Base-by-base conservation (phyloP, 108 stramenopile genomes). In the Aurantiochytrium sp. region DNA sequence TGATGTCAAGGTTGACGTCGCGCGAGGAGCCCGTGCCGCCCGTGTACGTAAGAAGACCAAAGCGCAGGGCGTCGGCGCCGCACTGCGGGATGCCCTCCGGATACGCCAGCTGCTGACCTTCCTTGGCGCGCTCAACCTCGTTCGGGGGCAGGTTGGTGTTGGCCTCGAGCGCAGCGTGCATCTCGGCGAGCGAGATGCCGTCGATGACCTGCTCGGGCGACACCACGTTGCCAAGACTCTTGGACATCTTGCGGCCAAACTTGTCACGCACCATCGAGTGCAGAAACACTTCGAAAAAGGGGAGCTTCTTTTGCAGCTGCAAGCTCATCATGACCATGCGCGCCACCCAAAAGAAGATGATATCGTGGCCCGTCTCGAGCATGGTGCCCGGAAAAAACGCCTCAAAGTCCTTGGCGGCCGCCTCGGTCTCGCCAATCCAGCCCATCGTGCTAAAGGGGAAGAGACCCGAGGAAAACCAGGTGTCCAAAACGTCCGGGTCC, bases 311-410 rank as follows among this genome's bases (percentile, higher is more conserved):
- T 35, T 97, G 98, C 87, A 99, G 93, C 92, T 99, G 96, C 92
- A 99, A 95, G 58, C 98, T 97, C 97, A 99, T 98, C 98, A 99
- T 99, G 53, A 99, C 99, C 99, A 99, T 99, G 90, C 99, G 94
- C 44, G 99, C 99, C 55, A 99, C 99, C 99, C 99, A 99, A 93
- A 99, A 99, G 95, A 99, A 99, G 59, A 99, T 95, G 94, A 99
- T 99, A 92, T 99, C 99, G 88, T 95, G 93, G 12, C 99, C 99
- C 42, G 99, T 99, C 92, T 99, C 99, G 42, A 99, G 96, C 57
- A 99, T 93, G n/a, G 96, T 96, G n/a, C 97, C 98, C 21, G 99
- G 99, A 90, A 97, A 99, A 90, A 99, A 99, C 19, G 97, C 98
- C 93, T 98, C 94, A 71, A 98, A 88, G 90, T 99, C 99, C 51